Percentiles rank a stretch among this genome's conserved stretches.
Conservation (phyloP, 108 stramenopile species). For the Nitzschia putrida region DNA sequence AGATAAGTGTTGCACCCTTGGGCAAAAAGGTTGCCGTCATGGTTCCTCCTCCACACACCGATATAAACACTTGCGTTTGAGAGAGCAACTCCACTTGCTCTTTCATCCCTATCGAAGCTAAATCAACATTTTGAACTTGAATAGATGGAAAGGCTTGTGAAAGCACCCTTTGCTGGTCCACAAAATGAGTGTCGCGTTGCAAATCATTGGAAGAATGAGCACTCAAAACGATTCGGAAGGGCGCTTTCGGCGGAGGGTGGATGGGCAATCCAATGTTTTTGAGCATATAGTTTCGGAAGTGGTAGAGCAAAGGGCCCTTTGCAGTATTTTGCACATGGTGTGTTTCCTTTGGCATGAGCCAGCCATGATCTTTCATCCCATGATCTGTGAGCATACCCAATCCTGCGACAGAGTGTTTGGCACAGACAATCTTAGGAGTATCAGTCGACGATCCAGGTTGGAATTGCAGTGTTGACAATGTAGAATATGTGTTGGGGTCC, state of each 20-base stretch:
- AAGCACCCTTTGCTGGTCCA: constrained; percentile 30
- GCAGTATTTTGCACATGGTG: constrained; percentile 37
- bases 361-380: constrained; percentile 49
- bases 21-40: constrained; percentile 52
- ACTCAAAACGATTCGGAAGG: constrained; percentile 42
- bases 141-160: constrained; percentile 30
- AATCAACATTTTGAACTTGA: constrained; percentile 21
- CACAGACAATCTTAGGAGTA: constrained; percentile 34
- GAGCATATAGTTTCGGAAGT: constrained; percentile 49
- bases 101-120: constrained; percentile 28
- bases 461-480: constrained; percentile 2
- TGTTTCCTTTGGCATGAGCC: constrained; percentile 24
- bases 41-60: constrained; percentile 38
- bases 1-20: constrained; percentile 36
- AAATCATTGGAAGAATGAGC: constrained; percentile 39
- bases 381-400: constrained; percentile 61
- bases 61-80: constrained; percentile 38
- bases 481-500: constrained; percentile 35
- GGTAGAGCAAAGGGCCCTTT: constrained; percentile 37
- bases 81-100: constrained; percentile 43
- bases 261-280: constrained; percentile 36
- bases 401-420: constrained; percentile 50
- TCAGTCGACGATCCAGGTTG: background rate
- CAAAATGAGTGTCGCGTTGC: constrained; percentile 36
- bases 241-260: background rate